These are phyloP conservation scores for Quercus phellos DNA, from an alignment of 331 rosid species.

Conservation along the genomic window DNA sequence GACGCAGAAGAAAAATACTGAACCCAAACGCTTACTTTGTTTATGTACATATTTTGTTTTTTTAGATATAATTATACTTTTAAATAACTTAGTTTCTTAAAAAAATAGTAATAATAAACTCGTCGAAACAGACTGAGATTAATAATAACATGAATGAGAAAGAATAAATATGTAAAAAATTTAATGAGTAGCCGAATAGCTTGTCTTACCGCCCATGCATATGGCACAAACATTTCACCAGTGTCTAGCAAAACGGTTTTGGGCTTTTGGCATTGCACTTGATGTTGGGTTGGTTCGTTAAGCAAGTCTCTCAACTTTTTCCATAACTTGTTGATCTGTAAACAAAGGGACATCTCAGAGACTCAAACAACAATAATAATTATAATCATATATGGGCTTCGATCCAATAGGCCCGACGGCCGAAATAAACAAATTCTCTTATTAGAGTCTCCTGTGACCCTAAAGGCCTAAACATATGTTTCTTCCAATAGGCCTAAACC, in stretches of 20 bases:
- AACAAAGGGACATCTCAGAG: not conserved
- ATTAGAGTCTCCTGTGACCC: no score
- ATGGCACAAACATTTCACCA: conserved; percentile 79
- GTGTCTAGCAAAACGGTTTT: conserved; percentile 68
- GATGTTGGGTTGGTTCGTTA: conserved; percentile 54
- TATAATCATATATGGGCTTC: not conserved
- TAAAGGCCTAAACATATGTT: no score
- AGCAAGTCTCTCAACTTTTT: conserved; percentile 42
- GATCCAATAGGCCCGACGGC: not conserved
- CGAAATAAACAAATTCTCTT: no score
- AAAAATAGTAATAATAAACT: no score
- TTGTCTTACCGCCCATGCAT: conserved; percentile 76
- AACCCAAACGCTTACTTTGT: no score
- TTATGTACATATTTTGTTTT: no score
- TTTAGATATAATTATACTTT: no score
- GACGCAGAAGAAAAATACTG: no score
- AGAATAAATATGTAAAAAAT: not conserved
- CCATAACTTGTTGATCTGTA: conserved; percentile 55
- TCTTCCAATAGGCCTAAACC: no score
- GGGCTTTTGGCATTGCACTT: conserved; percentile 67
- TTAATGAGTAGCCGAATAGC: not conserved
- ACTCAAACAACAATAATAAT: no score
- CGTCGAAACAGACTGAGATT: no score
- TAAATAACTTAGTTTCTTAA: no score
- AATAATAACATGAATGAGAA: not conserved